These are phyloP conservation scores for Cladosporium sp. DNA, from an alignment of 2,329 filamentous ascomycete species.

Conservation along the genomic window DNA sequence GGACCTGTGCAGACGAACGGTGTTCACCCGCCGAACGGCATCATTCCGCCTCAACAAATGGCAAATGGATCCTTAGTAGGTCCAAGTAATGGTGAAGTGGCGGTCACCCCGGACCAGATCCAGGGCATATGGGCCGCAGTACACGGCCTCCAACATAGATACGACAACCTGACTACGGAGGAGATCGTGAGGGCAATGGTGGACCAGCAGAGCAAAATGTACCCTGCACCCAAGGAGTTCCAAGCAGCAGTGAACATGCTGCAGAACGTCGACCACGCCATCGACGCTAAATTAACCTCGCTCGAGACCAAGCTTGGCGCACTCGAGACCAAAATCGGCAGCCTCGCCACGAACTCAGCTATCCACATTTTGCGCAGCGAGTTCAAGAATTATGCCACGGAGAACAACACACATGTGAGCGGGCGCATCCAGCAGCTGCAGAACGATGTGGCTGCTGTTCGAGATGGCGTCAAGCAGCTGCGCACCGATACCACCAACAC, in stretches of 20 bases:
- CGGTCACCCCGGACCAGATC: neutral
- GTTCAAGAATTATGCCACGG: neutral
- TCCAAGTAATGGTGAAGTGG: neutral
- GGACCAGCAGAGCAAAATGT: conserved; percentile 27
- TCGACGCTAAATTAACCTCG: neutral
- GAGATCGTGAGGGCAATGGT: conserved; percentile 26
- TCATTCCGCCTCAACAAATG: neutral
- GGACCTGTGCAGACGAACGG: neutral
- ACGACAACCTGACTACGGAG: conserved; percentile 31
- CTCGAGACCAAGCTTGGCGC: neutral
- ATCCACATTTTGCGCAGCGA: neutral
- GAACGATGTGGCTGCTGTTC: neutral
- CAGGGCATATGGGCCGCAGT: conserved; percentile 8
- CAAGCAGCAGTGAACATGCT: neutral
- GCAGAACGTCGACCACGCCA: neutral
- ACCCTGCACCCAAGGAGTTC: conserved; percentile 25
- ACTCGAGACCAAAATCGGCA: neutral
- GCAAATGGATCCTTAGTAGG: neutral
- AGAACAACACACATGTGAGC: neutral
- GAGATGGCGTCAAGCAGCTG: neutral
- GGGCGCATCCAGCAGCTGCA: neutral
- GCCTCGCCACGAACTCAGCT: neutral
- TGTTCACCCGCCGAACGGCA: neutral
- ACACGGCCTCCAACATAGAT: conserved; percentile 23
- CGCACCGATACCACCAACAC: neutral